phyloP scores from a whole-genome alignment of 2,329 filamentous ascomycete genomes.

The Claviceps maximensis region DNA sequence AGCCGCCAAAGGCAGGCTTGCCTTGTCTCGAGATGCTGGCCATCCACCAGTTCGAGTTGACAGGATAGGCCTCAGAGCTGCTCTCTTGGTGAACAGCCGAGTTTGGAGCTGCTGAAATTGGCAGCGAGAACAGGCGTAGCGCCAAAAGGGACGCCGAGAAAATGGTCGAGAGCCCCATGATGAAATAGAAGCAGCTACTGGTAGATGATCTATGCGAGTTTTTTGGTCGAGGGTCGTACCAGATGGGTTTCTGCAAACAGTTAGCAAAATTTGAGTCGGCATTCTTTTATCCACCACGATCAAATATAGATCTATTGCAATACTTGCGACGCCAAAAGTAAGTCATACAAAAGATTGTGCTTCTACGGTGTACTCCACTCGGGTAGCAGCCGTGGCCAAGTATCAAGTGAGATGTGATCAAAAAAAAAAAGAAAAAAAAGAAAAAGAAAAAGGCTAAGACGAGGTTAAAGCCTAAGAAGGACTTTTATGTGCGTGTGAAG shows the following conservation, averaged over 20 bases:
- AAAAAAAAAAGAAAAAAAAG: not conserved
- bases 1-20: constrained; percentile 41
- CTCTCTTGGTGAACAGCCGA: constrained; percentile 6
- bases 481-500: too few species aligned
- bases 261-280: not conserved
- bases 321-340: not conserved
- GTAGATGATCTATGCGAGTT: not conserved
- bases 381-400: not conserved
- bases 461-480: too few species aligned
- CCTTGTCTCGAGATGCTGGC: constrained; percentile 57
- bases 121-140: constrained; percentile 26
- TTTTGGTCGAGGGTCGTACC: not conserved
- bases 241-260: not conserved
- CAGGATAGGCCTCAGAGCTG: constrained; percentile 10
- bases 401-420: not conserved
- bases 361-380: not conserved
- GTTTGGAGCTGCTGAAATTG: constrained; percentile 20
- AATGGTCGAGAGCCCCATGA: constrained; percentile 31
- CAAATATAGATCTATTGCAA: not conserved
- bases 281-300: not conserved
- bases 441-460: not conserved
- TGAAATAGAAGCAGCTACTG: constrained; percentile 22
- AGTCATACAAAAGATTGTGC: not conserved
- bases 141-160: constrained; percentile 30
- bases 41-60: constrained; percentile 54